Percentiles rank a stretch among this genome's conserved stretches.
phyloP scores from a whole-genome alignment of 2,329 filamentous ascomycete species.

The Boeremia lycopersici region DNA sequence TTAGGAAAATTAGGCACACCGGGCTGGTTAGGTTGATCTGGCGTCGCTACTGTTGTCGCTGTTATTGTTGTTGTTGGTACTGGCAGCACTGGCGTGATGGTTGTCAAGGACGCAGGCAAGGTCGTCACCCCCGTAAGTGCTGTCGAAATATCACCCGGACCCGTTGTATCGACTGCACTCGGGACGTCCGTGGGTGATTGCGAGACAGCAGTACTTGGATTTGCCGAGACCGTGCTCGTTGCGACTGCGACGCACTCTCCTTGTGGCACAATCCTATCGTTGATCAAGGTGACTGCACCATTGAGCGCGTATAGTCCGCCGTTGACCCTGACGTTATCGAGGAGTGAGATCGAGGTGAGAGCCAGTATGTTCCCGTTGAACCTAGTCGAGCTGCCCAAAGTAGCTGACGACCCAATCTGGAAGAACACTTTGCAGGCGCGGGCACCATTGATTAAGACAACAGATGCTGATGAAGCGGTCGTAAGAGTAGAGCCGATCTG shows the following conservation, averaged over 20 bases:
- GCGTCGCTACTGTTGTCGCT: too few relatives aligned
- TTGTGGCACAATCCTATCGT: constrained; percentile 10
- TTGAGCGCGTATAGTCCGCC: constrained; percentile 19
- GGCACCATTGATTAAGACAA: constrained; percentile 19
- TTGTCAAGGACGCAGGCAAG: too few relatives aligned
- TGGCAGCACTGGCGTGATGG: too few relatives aligned
- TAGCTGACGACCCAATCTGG: constrained; percentile 17
- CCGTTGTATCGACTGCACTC: neutral
- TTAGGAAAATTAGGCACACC: too few relatives aligned
- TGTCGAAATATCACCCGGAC: neutral
- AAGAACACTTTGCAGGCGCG: constrained; percentile 21
- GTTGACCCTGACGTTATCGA: constrained; percentile 6
- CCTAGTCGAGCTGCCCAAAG: constrained; percentile 9
- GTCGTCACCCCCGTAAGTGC: neutral
- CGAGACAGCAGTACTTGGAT: too few relatives aligned
- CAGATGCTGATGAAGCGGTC: constrained; percentile 7
- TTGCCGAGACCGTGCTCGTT: neutral
- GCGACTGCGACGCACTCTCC: neutral
- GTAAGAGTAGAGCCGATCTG: constrained; percentile 18
- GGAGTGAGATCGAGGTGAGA: constrained; percentile 8
- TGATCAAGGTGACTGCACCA: constrained; percentile 17
- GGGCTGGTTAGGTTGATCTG: too few relatives aligned
- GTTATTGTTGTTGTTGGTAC: too few relatives aligned
- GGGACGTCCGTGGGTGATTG: neutral
- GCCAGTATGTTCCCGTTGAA: constrained; percentile 19